Evolutionary conservation across 78 protist genomes (phyloP), one percentile per base, ranked within the genome.

Genomic region (Isochrysis galbana): DNA sequence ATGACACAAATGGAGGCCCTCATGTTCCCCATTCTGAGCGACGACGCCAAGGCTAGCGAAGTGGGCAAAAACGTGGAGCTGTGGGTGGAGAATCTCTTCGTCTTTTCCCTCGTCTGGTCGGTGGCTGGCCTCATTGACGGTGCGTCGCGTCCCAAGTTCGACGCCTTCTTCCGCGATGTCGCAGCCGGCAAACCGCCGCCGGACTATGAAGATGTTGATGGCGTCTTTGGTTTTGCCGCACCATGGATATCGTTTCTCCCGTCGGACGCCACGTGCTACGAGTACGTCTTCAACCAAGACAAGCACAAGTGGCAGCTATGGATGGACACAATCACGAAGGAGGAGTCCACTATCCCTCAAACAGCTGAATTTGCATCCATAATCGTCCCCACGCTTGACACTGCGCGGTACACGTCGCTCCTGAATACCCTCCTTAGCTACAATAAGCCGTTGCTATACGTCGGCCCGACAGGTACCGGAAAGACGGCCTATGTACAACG

Each of bases 401-500:
- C 97, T 0, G 93, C 93, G 38, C 77, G 97, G 38, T 92, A 90
- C 93, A 26, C 94, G 29, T 92, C 23, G 39, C 39, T 96, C 25
- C 70, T 95, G 47, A 38, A 93, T 26, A 29, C 41, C 22, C 92
- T 95, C 21, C 11, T 96, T 1, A 1, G 0, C 25, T 2, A 90
- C 72, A 48, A 5, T 38, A 5, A 25, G 39, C 97, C 92, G 32
- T 3, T 86, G 22, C 70, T 96, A 41, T 51, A 94, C 26, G 93
- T 83, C 51, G 98, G 98, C 10, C 78, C 92, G 23, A 95, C 97
- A 2, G 98, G 98, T 39, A 95, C 98, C 5, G 98, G 97, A 5
- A 97, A 97, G 92, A 93, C 97, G 41, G 84, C 90, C 61, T 44
- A 87, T 44, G 78, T 95, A 39, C 51, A 90, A 34, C 25, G 42